A percentile compares a stretch with the other conserved stretches of the same genome.
phyloP scores from a whole-genome alignment of 2,329 filamentous ascomycete genomes.

The Septoria linicola region DNA sequence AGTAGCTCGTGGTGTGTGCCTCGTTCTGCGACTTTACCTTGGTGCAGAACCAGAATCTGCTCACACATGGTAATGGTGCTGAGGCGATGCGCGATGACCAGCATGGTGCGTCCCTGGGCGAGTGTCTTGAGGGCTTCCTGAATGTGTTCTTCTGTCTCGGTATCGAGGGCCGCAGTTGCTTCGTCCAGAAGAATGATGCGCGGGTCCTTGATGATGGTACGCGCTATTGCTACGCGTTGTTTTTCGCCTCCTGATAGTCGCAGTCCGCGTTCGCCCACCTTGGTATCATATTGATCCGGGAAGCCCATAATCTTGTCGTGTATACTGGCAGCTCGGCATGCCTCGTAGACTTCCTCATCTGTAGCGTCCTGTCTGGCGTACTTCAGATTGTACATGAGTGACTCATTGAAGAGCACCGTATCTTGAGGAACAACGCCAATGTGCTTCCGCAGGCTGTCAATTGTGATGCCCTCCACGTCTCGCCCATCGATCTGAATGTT shows the following conservation, averaged over 20 bases:
- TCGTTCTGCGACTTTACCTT: conserved; percentile 52
- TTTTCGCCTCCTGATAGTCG: conserved; percentile 88
- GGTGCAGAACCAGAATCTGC: conserved; percentile 56
- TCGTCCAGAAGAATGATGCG: conserved; percentile 91
- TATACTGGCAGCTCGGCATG: conserved; percentile 83
- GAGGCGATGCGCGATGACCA: conserved; percentile 81
- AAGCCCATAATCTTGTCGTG: conserved; percentile 89
- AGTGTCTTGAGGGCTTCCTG: conserved; percentile 81
- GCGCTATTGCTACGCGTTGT: conserved; percentile 88
- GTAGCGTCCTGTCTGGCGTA: conserved; percentile 81
- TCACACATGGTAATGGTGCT: conserved; percentile 58
- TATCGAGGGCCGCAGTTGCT: conserved; percentile 86
- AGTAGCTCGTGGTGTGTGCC: conserved; percentile 54
- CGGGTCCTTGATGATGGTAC: conserved; percentile 88
- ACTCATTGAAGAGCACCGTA: conserved; percentile 91
- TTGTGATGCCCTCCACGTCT: conserved; percentile 76
- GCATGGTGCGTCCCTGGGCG: conserved; percentile 80
- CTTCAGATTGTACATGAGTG: conserved; percentile 89
- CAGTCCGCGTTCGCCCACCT: conserved; percentile 85
- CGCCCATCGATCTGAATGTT: conserved; percentile 80
- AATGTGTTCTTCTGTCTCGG: conserved; percentile 89
- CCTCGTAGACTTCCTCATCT: conserved; percentile 76
- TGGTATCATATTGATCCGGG: conserved; percentile 83
- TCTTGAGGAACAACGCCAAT: conserved; percentile 98
- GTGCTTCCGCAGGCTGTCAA: conserved; percentile 85